Percentiles rank a stretch among this genome's conserved stretches.
Evolutionary conservation across 2,329 filamentous ascomycete genomes (phyloP).

Genomic region (Periconia sp.): DNA sequence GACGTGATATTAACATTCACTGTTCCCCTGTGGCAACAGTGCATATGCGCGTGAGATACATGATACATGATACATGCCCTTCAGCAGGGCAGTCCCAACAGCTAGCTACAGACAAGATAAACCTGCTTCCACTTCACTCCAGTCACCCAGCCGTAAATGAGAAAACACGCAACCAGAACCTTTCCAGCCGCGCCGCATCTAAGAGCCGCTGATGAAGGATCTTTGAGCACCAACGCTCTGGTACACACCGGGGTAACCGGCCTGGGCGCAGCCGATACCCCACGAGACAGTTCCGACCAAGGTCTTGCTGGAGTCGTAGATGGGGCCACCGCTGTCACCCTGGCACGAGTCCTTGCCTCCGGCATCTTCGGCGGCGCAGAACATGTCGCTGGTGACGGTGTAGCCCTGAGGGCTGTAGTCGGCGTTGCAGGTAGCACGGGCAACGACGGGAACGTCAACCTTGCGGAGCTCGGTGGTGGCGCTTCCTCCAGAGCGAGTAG

Average conservation of each 20-base stretch:
- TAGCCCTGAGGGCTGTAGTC: slow-evolving; percentile 15
- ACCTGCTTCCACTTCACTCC: not conserved
- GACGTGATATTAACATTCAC: not conserved
- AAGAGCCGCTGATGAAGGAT: slow-evolving; percentile 17
- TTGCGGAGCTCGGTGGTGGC: slow-evolving; percentile 21
- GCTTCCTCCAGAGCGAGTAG: slow-evolving; percentile 11
- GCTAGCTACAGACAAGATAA: not conserved
- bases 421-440: slow-evolving; percentile 23
- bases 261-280: slow-evolving; percentile 27
- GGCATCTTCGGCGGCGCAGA: slow-evolving; percentile 24
- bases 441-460: slow-evolving; percentile 31
- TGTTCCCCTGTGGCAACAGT: not conserved
- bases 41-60: not conserved
- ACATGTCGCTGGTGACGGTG: slow-evolving; percentile 26
- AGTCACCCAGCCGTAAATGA: not conserved
- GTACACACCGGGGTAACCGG: slow-evolving; percentile 29
- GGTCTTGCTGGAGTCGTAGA: slow-evolving; percentile 15
- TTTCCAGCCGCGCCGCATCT: not conserved
- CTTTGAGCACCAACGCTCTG: slow-evolving; percentile 16
- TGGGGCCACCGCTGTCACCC: slow-evolving; percentile 33
- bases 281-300: slow-evolving; percentile 26
- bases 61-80: not conserved
- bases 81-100: not conserved
- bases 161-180: not conserved
- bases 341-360: slow-evolving; percentile 38